Evolutionary conservation across 306 rosid species (phyloP), one percentile per base, ranked within the genome.

Genomic region (Cucurbita moschata): DNA sequence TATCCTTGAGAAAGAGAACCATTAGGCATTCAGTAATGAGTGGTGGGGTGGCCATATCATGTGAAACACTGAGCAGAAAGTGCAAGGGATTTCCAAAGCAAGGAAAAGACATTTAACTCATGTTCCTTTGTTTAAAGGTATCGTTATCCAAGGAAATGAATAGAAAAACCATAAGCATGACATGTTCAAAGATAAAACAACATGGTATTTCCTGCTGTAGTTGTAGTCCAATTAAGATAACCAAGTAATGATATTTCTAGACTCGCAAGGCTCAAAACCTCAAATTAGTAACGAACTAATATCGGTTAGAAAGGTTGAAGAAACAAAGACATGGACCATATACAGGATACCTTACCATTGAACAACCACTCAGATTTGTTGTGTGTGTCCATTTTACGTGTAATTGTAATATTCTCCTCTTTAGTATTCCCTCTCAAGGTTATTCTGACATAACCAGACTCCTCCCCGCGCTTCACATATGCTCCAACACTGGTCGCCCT

Each of bases 381-480:
- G 70, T 44, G 86, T 1, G 86, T 86, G 75, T 86, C 91, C 59
- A 94, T 86, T 86, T 79, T 89, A 43, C 96, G 90, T 80, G 79
- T 82, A 72, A 94, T 82, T 59, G 49, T 74, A 78, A 90, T 81
- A 21, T 21, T 12, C 71, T 87, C 90, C 70, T 83, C 91, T 82
- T 84, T 76, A 16, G 76, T 69, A 51, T 80, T 81, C 76, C 96
- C 98, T 77, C 97, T 89, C 83, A 94, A 77, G 16, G 86, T 85
- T 83, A 94, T 86, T 59, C 81, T 87, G 60, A 85, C 76, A 75
- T 83, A 84, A 70, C 96, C 95, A 42, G 91, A 89, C 13, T 83
- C 94, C 79, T 94, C 96, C 70, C 97, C 97, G 49, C 95, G 88
- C 86, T 94, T 94, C 77, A 94, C 98, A 76, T 75, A 94, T 49